phyloP scores from a whole-genome alignment of 257 asterid genomes.

The Capsicum pubescens region DNA sequence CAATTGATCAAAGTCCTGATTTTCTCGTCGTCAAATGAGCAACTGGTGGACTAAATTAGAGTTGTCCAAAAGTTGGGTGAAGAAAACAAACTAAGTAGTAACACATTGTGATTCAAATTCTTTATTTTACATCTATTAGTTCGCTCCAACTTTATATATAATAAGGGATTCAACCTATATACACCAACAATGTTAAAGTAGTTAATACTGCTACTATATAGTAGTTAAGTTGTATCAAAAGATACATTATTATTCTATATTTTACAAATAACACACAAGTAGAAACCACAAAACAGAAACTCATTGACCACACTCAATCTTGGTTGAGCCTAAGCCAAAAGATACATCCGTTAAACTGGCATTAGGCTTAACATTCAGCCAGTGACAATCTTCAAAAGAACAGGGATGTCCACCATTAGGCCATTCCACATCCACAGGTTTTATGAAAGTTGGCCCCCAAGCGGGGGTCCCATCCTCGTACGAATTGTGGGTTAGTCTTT shows the following conservation, averaged over 20 bases:
- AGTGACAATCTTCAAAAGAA: conserved; percentile 73
- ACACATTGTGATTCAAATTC: background rate
- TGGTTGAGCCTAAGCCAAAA: conserved; percentile 15
- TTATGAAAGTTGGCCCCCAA: conserved; percentile 66
- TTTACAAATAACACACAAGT: background rate
- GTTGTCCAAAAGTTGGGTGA: conserved; percentile 5
- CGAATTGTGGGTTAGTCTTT: conserved; percentile 74
- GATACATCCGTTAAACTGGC: conserved; percentile 16
- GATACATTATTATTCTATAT: conserved; percentile 1
- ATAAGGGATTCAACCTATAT: background rate
- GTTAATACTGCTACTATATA: too few species aligned
- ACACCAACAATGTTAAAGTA: background rate
- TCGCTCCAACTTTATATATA: background rate
- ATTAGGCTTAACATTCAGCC: conserved; percentile 53
- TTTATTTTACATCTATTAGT: background rate
- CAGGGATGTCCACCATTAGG: conserved; percentile 59
- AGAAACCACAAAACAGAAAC: background rate
- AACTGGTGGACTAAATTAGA: background rate
- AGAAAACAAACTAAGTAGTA: background rate
- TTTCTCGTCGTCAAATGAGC: background rate
- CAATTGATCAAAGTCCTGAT: background rate
- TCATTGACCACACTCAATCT: conserved; percentile 26
- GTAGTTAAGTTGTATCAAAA: background rate
- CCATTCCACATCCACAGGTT: conserved; percentile 56
- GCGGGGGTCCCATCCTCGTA: conserved; percentile 86